phyloP scores from a whole-genome alignment of 1,284 basidiomycete species.

The Pisolithus thermaeus region DNA sequence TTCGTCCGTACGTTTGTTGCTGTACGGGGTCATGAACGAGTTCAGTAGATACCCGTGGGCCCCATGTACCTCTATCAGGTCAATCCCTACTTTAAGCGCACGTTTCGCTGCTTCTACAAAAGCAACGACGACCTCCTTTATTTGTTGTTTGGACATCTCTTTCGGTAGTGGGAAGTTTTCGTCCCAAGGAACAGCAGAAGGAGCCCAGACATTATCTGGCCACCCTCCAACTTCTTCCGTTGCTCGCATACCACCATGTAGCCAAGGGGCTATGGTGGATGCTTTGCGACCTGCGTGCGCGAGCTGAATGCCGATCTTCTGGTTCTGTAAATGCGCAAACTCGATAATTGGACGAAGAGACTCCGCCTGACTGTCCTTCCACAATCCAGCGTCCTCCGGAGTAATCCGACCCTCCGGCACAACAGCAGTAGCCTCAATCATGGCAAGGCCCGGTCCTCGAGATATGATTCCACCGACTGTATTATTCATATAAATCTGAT shows the following conservation, averaged over 20 bases:
- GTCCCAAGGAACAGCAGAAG: conserved; percentile 50
- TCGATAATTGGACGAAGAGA: conserved; percentile 53
- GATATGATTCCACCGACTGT: conserved; percentile 47
- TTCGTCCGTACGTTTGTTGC: conserved; percentile 62
- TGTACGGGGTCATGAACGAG: conserved; percentile 63
- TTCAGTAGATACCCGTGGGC: conserved; percentile 66
- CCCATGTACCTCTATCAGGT: conserved; percentile 78
- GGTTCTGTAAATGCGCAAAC: conserved; percentile 45
- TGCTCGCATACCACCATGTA: conserved; percentile 23
- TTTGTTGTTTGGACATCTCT: conserved; percentile 47
- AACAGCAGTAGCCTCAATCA: conserved; percentile 67
- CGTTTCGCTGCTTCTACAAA: conserved; percentile 63
- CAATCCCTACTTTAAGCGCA: conserved; percentile 61
- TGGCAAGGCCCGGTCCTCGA: conserved; percentile 58
- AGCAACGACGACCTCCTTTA: conserved; percentile 58
- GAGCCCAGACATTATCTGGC: conserved; percentile 47
- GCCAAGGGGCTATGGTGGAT: conserved; percentile 43
- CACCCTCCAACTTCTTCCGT: conserved; percentile 49
- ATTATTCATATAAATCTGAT: background rate
- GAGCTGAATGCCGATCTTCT: conserved; percentile 45
- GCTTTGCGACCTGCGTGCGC: conserved; percentile 63
- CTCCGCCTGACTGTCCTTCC: conserved; percentile 52
- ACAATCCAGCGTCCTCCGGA: conserved; percentile 66
- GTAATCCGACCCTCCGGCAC: conserved; percentile 75
- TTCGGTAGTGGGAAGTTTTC: conserved; percentile 45